A percentile compares a stretch with the other conserved stretches of the same genome.
These are phyloP conservation scores for Hordeum vulgare DNA, from an alignment of 176 grass and related monocot genomes.

Conservation along the genomic window DNA sequence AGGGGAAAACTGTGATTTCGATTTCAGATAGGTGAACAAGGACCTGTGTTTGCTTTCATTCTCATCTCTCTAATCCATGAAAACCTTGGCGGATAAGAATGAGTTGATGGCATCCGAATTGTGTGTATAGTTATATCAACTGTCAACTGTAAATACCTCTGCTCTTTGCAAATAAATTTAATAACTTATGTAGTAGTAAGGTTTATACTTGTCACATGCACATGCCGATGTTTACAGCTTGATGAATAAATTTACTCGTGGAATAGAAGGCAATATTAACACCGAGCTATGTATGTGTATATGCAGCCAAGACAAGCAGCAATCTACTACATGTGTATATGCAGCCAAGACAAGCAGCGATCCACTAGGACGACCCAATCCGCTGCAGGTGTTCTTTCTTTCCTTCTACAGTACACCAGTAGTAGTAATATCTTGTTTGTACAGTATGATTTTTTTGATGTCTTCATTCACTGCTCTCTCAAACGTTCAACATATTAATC, in stretches of 20 bases:
- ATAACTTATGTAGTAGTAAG: no score
- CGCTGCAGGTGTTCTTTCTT: no score
- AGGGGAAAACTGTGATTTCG: not conserved
- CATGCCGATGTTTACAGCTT: no score
- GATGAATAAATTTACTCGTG: conserved; percentile 2
- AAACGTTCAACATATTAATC: no score
- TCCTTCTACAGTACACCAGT: no score
- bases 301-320: no score
- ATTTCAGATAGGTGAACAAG: not conserved
- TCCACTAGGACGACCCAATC: not conserved
- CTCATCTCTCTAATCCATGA: not conserved
- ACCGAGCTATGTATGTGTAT: not conserved
- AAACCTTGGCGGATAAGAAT: not conserved
- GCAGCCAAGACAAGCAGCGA: not conserved
- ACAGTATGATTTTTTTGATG: no score
- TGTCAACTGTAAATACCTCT: not conserved
- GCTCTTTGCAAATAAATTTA: not conserved
- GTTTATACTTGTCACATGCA: not conserved
- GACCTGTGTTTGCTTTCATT: not conserved
- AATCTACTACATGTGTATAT: no score
- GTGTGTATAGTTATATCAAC: not conserved
- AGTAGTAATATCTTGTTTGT: no score
- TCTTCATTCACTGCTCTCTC: no score
- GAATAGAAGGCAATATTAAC: not conserved
- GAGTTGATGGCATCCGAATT: conserved; percentile 14